Evolutionary conservation across 208 protist genomes (phyloP), one percentile per base, ranked within the genome.

Genomic region (Trypanosoma conorhini): DNA sequence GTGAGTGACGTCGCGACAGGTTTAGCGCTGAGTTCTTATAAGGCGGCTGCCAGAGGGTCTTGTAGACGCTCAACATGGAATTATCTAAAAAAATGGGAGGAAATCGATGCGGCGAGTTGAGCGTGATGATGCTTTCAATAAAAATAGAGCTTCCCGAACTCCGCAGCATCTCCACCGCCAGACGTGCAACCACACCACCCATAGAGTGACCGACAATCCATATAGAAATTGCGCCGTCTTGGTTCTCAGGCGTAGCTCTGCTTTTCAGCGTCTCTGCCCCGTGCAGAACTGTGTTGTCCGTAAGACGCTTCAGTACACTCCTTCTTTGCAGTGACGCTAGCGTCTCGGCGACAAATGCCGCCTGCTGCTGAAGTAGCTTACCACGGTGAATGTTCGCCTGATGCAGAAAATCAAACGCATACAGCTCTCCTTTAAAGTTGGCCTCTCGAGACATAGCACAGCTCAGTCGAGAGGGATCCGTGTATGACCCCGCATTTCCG

Each of bases 121-220:
- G 67, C 0, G 77, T 84, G 44, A 91, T 46, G 33, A 91, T 62
- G 22, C 79, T 74, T 30, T 72, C 61, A 17, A 90, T 21, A 21
- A 42, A 65, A 5, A 54, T 9, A 33, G 56, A 55, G 4, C 33
- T 48, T 10, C 62, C 26, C 13, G 57, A 62, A 3, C 4, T 44
- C 28, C 26, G 55, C 28, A 78, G 71, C 35, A 73, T 60, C 44
- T 38, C 24, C 22, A 55, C 21, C 31, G 51, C 79, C 28, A 87
- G 38, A 0, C 67, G 72, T 7, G 80, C 82, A 51, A 91, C 80
- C 28, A 84, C 55, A 55, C 80, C 85, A 15, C 81, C 82, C 85
- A 91, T 91, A 15, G 76, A 91, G 51, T 91, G 82, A 13, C 70
- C 82, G 38, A 84, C 77, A 35, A 91, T 42, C 82, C 82, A 87